phyloP scores from a whole-genome alignment of 352 stramenopile species.

The Globisporangium camurandrum region DNA sequence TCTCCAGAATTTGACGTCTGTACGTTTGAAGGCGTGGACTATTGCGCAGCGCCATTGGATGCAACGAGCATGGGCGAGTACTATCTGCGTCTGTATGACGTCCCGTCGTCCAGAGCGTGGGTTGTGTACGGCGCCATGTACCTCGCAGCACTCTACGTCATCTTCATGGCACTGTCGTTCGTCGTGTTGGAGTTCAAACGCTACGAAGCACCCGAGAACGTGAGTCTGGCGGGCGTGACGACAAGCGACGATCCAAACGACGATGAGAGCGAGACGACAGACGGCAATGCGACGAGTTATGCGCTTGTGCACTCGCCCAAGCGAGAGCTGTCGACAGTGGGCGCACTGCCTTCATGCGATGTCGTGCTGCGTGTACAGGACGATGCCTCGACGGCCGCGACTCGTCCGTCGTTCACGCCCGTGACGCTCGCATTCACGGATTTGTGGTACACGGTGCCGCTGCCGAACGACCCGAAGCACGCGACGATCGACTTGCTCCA shows the following conservation, averaged over 20 bases:
- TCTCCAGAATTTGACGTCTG: conserved; percentile 8
- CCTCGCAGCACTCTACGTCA: conserved; percentile 13
- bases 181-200: conserved; percentile 16
- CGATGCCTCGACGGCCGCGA: not conserved
- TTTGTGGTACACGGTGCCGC: conserved; percentile 17
- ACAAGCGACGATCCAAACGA: too few species aligned
- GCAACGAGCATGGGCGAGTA: conserved; percentile 7
- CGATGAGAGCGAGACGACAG: too few species aligned
- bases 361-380: too few species aligned
- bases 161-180: conserved; percentile 12
- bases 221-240: too few species aligned
- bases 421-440: conserved; percentile 17
- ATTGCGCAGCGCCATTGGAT: conserved; percentile 1
- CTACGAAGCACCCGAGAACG: conserved; percentile 14
- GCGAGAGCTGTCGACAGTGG: too few species aligned
- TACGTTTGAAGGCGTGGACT: conserved; percentile 13
- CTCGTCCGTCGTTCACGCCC: conserved; percentile 7
- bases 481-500: conserved; percentile 56
- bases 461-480: conserved; percentile 8
- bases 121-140: conserved; percentile 14
- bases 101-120: conserved; percentile 12
- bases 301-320: too few species aligned
- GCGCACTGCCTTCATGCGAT: too few species aligned
- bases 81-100: conserved; percentile 14
- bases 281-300: not conserved